Conservation (phyloP, 2,329 filamentous ascomycete genomes). For the Byssothecium circinans region DNA sequence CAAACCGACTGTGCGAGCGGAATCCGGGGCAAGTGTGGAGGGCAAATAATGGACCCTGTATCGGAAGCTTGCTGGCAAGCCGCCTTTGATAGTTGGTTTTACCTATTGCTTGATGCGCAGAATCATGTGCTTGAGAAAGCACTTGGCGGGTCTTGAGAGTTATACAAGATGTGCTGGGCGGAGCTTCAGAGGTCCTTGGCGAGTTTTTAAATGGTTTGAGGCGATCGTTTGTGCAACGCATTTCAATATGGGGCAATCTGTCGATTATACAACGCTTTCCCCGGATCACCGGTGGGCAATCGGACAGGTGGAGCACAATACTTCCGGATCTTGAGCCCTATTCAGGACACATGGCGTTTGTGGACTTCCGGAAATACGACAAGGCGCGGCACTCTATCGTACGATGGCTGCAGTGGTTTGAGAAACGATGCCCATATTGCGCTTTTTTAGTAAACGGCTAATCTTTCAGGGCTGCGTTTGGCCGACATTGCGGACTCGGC, state of each 20-base stretch:
- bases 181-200: constrained; percentile 10
- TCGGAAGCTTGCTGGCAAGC: not conserved
- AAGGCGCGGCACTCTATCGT: constrained; percentile 6
- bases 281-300: not conserved
- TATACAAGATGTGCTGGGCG: constrained; percentile 9
- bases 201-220: not conserved
- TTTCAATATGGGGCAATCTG: not conserved
- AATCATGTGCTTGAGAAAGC: not conserved
- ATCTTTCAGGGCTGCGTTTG: not conserved
- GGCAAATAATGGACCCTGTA: not conserved
- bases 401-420: not conserved
- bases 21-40: not conserved
- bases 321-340: not conserved
- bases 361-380: not conserved
- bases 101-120: not conserved
- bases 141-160: constrained; percentile 15
- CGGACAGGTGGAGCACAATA: not conserved
- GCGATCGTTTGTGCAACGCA: not conserved
- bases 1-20: not conserved
- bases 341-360: not conserved
- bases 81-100: not conserved
- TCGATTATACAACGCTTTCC: constrained; percentile 7
- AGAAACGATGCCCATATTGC: not conserved
- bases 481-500: no score
- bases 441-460: not conserved